These are phyloP conservation scores for Musa itinerans DNA, from an alignment of 176 grass and related monocot species.

Conservation along the genomic window DNA sequence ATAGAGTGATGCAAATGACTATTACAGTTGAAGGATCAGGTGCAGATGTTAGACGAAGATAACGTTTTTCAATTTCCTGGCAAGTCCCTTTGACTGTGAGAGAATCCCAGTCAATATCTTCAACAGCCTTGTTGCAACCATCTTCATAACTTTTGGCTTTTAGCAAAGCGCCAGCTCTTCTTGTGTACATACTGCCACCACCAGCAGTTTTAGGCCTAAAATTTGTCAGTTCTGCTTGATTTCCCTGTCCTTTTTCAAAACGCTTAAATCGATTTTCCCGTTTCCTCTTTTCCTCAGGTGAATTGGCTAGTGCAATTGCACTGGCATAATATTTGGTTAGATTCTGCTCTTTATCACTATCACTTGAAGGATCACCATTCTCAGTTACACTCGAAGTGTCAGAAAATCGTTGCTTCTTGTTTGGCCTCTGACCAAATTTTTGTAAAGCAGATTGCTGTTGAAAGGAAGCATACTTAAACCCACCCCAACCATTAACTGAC, in stretches of 20 bases:
- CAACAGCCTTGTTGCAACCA: slow-evolving; percentile 52
- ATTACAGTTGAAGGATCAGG: slow-evolving; percentile 80
- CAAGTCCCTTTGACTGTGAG: slow-evolving; percentile 89
- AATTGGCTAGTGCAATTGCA: slow-evolving; percentile 61
- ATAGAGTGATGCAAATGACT: slow-evolving; percentile 1
- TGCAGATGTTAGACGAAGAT: slow-evolving; percentile 82
- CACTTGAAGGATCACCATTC: slow-evolving; percentile 65
- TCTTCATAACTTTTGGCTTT: slow-evolving; percentile 46
- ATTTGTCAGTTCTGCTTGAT: slow-evolving; percentile 34
- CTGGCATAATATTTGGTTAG: slow-evolving; percentile 71
- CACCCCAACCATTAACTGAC: slow-evolving; percentile 34
- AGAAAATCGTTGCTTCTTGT: slow-evolving; percentile 51
- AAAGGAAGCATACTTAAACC: slow-evolving; percentile 36
- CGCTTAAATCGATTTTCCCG: slow-evolving; percentile 88
- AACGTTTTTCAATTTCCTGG: slow-evolving; percentile 83
- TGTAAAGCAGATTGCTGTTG: slow-evolving; percentile 29
- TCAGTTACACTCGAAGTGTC: slow-evolving; percentile 32
- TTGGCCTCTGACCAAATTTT: slow-evolving; percentile 40
- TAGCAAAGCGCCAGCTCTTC: slow-evolving; percentile 49
- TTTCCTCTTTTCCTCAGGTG: slow-evolving; percentile 80
- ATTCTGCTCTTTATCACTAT: slow-evolving; percentile 75
- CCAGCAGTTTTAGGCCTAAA: slow-evolving; percentile 37
- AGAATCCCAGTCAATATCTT: slow-evolving; percentile 96
- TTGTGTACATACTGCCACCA: slow-evolving; percentile 30
- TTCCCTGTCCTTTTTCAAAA: slow-evolving; percentile 61